Evolutionary conservation across 139 green algal species (phyloP), one percentile per base, ranked within the genome.

Genomic region (Choricystis sp.): DNA sequence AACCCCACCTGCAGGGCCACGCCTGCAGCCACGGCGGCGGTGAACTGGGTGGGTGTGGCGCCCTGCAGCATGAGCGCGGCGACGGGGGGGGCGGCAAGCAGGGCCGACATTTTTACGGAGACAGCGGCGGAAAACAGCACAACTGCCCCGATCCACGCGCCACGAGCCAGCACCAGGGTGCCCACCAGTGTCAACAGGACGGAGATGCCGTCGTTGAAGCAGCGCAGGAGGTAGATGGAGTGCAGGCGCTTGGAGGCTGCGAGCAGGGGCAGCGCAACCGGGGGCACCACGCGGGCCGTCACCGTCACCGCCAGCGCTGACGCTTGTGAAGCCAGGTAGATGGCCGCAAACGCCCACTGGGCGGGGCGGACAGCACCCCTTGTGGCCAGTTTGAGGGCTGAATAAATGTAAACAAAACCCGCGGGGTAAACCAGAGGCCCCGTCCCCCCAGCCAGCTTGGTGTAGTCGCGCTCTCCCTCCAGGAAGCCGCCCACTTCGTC

Each of bases 41-140:
- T 1, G 21, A 77, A 31, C 0, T 74, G 29, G 4, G 19, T 4
- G 26, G 56, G 56, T 2, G 29, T 52, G 4, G 69, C 72, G 3
- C 29, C 21, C 71, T 81, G 72, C 65, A 67, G 2, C 21, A 57
- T 31, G 2, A 88, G 63, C 2, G 86, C 55, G 26, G 88, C 66
- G 24, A 93, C 77, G 2, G 75, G 58, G 1, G 87, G 87, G 31
- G 79, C 79, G 57, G 91, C 76, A 20, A 95, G 74, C 28, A 95
- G 78, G 30, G 88, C 77, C 60, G 89, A 94, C 87, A 95, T 95
- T 69, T 95, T 95, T 29, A 95, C 73, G 1, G 82, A 90, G 26
- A 95, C 83, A 2, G 73, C 86, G 27, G 69, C 62, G 57, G 69
- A 80, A 68, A 78, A 88, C 9, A 76, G 9, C 56, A 80, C 16